Base-by-base conservation (phyloP, 176 grass and related monocot genomes). In the Miscanthus lutarioriparius region DNA sequence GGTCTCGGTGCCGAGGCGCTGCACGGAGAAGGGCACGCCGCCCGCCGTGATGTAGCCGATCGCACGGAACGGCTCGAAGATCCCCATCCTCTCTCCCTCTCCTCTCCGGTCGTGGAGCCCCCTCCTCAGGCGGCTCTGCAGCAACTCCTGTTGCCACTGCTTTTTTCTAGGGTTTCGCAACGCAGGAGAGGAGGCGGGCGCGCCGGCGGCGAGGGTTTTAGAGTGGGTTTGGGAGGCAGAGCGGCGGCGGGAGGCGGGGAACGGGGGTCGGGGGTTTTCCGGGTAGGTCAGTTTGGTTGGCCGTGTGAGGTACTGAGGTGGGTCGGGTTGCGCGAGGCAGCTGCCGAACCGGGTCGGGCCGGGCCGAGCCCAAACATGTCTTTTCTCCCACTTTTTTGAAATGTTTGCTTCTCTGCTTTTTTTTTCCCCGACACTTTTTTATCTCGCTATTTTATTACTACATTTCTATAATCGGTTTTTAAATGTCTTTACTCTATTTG, bases 21-120 rank as follows among this genome's bases (percentile, higher is more conserved):
- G 93, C 68, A 98, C 89, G 13, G 93, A 88, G 89, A 98, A 98
- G 74, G 96, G 96, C 68, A 95, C 91, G 33, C 71, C 79, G 79
- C 53, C 76, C 4, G 87, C 87, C 37, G 93, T 98, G 84, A 98
- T 95, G 83, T 95, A 98, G 11, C 96, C 96, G 68, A 98, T 95
- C 2, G 96, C 89, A 58, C 96, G 89, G 84, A 93, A 98, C 53
- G 91, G 93, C 81, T 98, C 96, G 87, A 98, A 98, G 74, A 99
- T 99, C 35, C 93, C 93, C 96, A 94, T 98, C 47, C 27, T 10
- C 6, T 26, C 15, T 5, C 33, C 8, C 19, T 30, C 10, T 40
- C 53, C 20, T 26, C n/a, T 9, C 30, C 79, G 4, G 39, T 73
- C 8, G 43, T 17, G 11, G 83, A 7, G 62, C 44, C 6, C 27